A percentile compares a stretch with the other conserved stretches of the same genome.
Conservation (phyloP, 2,329 filamentous ascomycete genomes). For the Aspergillus latus region DNA sequence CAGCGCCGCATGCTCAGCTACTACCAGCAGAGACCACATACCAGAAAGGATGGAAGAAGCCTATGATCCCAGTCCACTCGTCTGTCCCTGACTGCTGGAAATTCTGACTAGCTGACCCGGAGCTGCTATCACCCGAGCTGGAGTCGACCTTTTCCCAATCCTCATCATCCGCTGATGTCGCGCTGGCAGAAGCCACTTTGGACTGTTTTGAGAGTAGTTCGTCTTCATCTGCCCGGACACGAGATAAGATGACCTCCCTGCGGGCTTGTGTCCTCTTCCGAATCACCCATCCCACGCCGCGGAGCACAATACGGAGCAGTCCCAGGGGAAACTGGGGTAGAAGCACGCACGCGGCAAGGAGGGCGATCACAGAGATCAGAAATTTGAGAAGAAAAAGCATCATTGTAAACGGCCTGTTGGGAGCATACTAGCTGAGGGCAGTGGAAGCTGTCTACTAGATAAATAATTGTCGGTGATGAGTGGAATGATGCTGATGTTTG, state of each 20-base stretch:
- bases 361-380: slow-evolving; percentile 33
- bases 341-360: slow-evolving; percentile 35
- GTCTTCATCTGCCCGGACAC: slow-evolving; percentile 48
- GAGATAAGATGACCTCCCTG: slow-evolving; percentile 54
- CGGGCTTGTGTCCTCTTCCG: slow-evolving; percentile 64
- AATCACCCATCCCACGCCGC: slow-evolving; percentile 60
- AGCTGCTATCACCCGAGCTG: slow-evolving; percentile 25
- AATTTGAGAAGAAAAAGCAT: slow-evolving; percentile 38
- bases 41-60: slow-evolving; percentile 99
- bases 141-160: slow-evolving; percentile 67
- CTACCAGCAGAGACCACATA: slow-evolving; percentile 38
- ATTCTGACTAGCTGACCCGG: slow-evolving; percentile 45
- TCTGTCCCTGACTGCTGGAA: slow-evolving; percentile 41
- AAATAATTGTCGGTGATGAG: background rate
- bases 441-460: background rate
- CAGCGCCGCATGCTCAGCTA: slow-evolving; percentile 1
- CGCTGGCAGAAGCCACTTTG: slow-evolving; percentile 22
- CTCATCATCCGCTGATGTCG: slow-evolving; percentile 51
- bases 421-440: slow-evolving; percentile 2
- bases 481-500: slow-evolving; percentile 11
- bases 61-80: slow-evolving; percentile 81
- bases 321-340: slow-evolving; percentile 36
- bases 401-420: slow-evolving; percentile 12
- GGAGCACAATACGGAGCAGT: slow-evolving; percentile 38
- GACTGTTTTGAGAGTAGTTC: slow-evolving; percentile 29